Conservation (phyloP, 73 alveolate species). For the Paramecium biaurelia region DNA sequence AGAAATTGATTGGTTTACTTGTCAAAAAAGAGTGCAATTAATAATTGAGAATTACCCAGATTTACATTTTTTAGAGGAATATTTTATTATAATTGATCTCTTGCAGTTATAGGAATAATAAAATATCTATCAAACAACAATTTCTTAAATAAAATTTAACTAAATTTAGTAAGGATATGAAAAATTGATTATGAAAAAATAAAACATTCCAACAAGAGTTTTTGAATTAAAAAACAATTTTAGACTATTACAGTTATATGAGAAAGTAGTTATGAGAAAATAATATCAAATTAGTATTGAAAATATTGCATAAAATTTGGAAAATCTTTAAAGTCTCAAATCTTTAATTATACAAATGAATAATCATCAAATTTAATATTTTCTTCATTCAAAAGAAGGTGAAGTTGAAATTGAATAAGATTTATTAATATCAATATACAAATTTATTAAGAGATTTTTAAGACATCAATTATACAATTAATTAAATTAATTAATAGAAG, state of each 20-base stretch:
- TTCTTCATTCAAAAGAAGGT: background rate
- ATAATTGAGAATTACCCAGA: background rate
- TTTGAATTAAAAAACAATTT: background rate
- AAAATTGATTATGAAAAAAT: background rate
- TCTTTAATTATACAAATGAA: background rate
- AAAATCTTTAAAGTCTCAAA: background rate
- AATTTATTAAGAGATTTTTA: background rate
- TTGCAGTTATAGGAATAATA: background rate
- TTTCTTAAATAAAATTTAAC: background rate
- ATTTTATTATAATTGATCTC: background rate
- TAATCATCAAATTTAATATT: background rate
- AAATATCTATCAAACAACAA: background rate
- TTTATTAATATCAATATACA: background rate
- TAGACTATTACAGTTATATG: background rate
- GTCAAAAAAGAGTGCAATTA: background rate
- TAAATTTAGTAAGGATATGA: background rate
- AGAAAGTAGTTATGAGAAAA: background rate
- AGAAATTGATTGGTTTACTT: background rate
- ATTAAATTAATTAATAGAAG: background rate
- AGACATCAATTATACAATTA: background rate
- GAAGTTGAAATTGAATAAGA: background rate
- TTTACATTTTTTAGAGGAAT: background rate
- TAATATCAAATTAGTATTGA: background rate
- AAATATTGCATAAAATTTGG: background rate
- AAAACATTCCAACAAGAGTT: background rate